Percentiles rank a stretch among this genome's conserved stretches.
These are phyloP conservation scores for Emergomyces africanus DNA, from an alignment of 2,329 filamentous ascomycete species.

Conservation along the genomic window DNA sequence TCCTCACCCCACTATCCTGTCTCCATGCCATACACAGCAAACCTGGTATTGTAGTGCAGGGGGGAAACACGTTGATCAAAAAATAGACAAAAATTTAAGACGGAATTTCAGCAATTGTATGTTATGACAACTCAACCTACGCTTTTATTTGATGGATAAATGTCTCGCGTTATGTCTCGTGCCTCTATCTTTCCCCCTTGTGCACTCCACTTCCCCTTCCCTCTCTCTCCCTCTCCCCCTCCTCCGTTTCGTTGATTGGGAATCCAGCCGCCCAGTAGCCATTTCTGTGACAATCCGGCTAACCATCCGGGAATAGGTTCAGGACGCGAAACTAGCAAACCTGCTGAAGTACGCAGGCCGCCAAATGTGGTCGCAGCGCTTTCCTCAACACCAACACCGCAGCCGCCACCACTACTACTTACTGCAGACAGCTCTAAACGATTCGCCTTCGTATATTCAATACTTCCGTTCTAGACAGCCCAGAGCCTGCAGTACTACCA, in stretches of 20 bases:
- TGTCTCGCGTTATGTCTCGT: background rate
- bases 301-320: constrained; percentile 1
- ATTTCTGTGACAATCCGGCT: background rate
- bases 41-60: background rate
- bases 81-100: background rate
- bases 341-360: background rate
- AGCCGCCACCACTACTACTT: background rate
- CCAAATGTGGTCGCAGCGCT: background rate
- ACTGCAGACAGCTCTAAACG: constrained; percentile 7
- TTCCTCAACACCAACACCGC: background rate
- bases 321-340: background rate
- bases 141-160: background rate
- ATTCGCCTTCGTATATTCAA: constrained; percentile 9
- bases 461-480: constrained; percentile 8
- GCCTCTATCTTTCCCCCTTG: no score
- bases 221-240: background rate
- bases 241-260: background rate
- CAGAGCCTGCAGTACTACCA: constrained; percentile 1
- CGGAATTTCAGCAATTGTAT: background rate
- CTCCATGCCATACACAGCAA: background rate
- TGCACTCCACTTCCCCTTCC: background rate
- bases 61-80: background rate
- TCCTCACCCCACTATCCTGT: background rate
- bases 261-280: background rate
- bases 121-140: background rate